Percentiles rank a stretch among this genome's conserved stretches.
phyloP scores from a whole-genome alignment of 306 rosid genomes.

The Corylus heterophylla region DNA sequence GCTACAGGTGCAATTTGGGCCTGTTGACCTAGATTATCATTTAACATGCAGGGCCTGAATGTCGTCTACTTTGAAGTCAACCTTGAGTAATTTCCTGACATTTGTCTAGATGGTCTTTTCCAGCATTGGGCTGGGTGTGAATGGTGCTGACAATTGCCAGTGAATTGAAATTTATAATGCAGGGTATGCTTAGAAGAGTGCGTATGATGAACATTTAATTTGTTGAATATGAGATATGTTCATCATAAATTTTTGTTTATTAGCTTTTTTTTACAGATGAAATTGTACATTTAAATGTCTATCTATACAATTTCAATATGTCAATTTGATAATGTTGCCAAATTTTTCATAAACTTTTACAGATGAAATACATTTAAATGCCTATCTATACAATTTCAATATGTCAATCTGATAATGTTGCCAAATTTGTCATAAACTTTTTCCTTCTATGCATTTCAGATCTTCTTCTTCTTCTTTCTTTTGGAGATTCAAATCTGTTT shows the following conservation, averaged over 20 bases:
- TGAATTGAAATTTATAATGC: not conserved
- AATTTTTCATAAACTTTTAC: not conserved
- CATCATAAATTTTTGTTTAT: not conserved
- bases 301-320: not conserved
- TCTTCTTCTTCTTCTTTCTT: not conserved
- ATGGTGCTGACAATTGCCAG: not conserved
- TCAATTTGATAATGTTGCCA: not conserved
- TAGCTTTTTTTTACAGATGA: not conserved
- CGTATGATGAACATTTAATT: not conserved
- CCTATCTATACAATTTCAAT: too few species aligned
- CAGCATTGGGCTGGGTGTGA: not conserved
- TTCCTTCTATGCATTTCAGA: not conserved
- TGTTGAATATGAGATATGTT: not conserved
- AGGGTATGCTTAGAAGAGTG: not conserved
- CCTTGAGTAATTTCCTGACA: not conserved
- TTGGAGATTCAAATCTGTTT: not conserved
- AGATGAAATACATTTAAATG: not conserved
- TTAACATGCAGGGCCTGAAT: not conserved
- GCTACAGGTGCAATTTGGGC: not conserved
- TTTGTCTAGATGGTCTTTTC: not conserved
- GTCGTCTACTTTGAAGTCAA: not conserved
- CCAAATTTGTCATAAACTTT: not conserved
- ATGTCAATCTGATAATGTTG: not conserved
- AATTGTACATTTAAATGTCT: not conserved
- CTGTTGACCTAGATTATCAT: not conserved